Evolutionary conservation across 2,329 filamentous ascomycete genomes (phyloP), one percentile per base, ranked within the genome.

Genomic region (Coleophoma eucalyptorum): DNA sequence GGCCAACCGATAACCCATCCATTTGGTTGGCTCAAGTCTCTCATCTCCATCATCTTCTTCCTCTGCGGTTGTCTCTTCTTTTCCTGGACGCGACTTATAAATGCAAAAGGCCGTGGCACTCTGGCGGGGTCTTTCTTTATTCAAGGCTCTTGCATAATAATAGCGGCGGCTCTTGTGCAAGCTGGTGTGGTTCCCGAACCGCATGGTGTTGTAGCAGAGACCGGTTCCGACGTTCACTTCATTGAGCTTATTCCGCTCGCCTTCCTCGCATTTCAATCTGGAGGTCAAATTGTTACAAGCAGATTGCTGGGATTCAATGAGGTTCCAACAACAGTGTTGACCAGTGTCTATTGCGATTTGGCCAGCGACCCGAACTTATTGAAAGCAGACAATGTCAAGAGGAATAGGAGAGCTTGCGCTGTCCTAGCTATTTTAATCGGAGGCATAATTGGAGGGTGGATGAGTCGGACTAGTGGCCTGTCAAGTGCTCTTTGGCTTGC

Each of bases 301-400:
- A 72, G 88, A 3, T 83, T 86, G 0, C 68, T 93, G 53, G 79
- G 83, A 60, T 86, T 84, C 63, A 84, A 83, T 51, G 81, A 84
- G 2, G 70, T 93, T 18, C 91, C 88, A 0, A 90, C 86, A 54
- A 88, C 91, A 15, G 89, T 92, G 3, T 69, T 94, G 52, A 93
- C 89, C 1, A 90, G 86, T 64, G 84, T 89, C 55, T 93, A 92
- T 71, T 91, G 87, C 63, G 89, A 93, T 65, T 63, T 93, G 18
- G 90, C 90, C 58, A 87, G 84, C 1, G 87, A 90, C 60, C 69
- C 74, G 10, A 71, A 73, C 8, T 54, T 83, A n/a, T 65, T 80
- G 4, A 65, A 65, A 1, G 53, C 52, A 31, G 63, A 72, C 12
- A 78, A 81, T 50, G 65, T 72, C 0, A 79, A 83, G 62, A 67